A percentile compares a stretch with the other conserved stretches of the same genome.
Conservation (phyloP, 2,329 filamentous ascomycete genomes). For the Whalleya microplaca region DNA sequence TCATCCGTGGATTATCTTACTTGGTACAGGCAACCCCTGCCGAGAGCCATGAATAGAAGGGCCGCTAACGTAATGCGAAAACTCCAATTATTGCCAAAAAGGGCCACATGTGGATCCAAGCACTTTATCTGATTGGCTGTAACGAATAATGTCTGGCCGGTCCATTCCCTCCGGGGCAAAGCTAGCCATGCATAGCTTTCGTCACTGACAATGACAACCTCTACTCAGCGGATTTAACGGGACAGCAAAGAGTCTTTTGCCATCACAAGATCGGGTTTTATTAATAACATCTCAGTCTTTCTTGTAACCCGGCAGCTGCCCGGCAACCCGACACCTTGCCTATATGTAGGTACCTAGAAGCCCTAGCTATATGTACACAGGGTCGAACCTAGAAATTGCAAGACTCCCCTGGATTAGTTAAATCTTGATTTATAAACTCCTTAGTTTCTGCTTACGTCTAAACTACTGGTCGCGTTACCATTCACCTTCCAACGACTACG, state of each 20-base stretch:
- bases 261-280: not conserved
- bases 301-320: no score
- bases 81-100: constrained; percentile 14
- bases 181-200: constrained; percentile 12
- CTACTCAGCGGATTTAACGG: no score
- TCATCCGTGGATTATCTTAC: not conserved
- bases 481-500: not conserved
- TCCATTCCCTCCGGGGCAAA: constrained; percentile 18
- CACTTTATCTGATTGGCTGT: constrained; percentile 12
- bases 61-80: not conserved
- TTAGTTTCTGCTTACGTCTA: no score
- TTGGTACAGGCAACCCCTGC: not conserved
- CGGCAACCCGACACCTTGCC: not conserved
- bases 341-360: no score
- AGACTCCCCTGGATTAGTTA: no score
- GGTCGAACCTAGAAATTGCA: no score
- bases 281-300: no score
- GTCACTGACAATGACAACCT: constrained; percentile 13
- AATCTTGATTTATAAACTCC: no score
- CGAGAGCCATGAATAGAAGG: not conserved
- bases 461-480: not conserved
- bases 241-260: not conserved
- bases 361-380: no score
- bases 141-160: constrained; percentile 2
- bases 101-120: constrained; percentile 4